A percentile compares a stretch with the other conserved stretches of the same genome.
Evolutionary conservation across 129 eudicot genomes (phyloP).

Genomic region (Lonicera japonica): DNA sequence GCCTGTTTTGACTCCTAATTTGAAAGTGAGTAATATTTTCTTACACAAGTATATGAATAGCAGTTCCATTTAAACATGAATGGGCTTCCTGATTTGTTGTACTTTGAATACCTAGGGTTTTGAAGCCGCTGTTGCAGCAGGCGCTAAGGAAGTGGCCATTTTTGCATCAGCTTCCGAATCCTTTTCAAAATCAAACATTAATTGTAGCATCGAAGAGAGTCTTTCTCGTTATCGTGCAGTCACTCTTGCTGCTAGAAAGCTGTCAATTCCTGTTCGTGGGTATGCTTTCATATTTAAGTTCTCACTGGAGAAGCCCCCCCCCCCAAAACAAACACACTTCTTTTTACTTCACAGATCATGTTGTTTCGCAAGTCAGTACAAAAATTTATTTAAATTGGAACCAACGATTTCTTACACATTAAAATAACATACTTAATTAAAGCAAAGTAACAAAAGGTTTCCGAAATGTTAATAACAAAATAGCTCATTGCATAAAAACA

Average conservation of each 20-base stretch:
- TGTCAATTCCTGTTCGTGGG: conserved; percentile 81
- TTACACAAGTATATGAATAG: background rate
- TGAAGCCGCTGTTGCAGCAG: conserved; percentile 93
- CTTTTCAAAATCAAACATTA: conserved; percentile 81
- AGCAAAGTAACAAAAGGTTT: too few relatives aligned
- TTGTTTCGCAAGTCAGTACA: too few relatives aligned
- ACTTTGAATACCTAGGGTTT: conserved; percentile 40
- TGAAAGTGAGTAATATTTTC: conserved; percentile 38
- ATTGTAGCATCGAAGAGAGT: conserved; percentile 85
- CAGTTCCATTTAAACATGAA: conserved; percentile 6
- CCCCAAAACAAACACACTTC: too few relatives aligned
- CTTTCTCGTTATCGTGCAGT: conserved; percentile 77
- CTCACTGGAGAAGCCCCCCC: background rate
- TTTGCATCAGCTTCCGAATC: conserved; percentile 99
- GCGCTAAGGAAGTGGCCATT: conserved; percentile 89
- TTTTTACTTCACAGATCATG: too few relatives aligned
- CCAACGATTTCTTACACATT: too few relatives aligned
- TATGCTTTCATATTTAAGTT: conserved; percentile 20
- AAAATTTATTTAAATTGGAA: too few relatives aligned
- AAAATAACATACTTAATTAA: too few relatives aligned
- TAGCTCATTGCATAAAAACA: too few relatives aligned
- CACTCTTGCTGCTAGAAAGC: conserved; percentile 57
- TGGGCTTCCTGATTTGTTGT: background rate
- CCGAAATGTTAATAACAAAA: too few relatives aligned
- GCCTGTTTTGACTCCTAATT: conserved; percentile 85